Evolutionary conservation across 2,329 filamentous ascomycete species (phyloP), one percentile per base, ranked within the genome.

Genomic region (Arthrobotrys musiformis): DNA sequence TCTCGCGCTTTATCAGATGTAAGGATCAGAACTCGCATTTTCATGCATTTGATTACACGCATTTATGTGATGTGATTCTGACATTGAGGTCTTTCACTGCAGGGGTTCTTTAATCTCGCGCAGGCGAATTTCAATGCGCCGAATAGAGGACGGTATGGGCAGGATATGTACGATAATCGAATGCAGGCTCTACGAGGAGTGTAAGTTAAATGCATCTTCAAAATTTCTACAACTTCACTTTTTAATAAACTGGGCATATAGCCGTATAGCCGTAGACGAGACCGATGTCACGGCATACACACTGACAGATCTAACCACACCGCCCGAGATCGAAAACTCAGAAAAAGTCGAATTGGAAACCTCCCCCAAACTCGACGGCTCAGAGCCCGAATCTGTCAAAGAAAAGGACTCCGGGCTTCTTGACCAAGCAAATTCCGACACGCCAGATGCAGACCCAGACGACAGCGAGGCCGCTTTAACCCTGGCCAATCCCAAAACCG

Each of bases 131-230:
- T 85, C 76, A 84, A 83, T 30, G 84, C 84, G 74, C 82, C 84
- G 1, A 83, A 84, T 17, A 79, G 79, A 13, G 62, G 81, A 11
- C 82, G 82, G 26, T 81, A 82, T 15, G 86, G 86, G 13, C 82
- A 84, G 37, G 85, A 87, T 64, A 86, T 85, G 78, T 87, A 86
- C 73, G 86, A 87, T 81, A 84, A 85, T 52, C 82, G 86, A 33
- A 87, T 86, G 86, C 86, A 86, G 79, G 85, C 85, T 15, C 83
- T 81, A 22, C 82, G 82, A 72, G 84, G 80, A 72, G 82, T 85
- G 84, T 85, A 81, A 61, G 81, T 66, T 6, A 5, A 24, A 22
- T 11, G 19, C 33, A n/a, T 54, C 19, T 19, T 13, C 46, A 28
- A 24, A 35, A 42, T 40, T 52, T 28, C 5, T 26, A 19, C n/a